These are phyloP conservation scores for Paralagenidium karlingii DNA, from an alignment of 352 stramenopile genomes.

Conservation along the genomic window DNA sequence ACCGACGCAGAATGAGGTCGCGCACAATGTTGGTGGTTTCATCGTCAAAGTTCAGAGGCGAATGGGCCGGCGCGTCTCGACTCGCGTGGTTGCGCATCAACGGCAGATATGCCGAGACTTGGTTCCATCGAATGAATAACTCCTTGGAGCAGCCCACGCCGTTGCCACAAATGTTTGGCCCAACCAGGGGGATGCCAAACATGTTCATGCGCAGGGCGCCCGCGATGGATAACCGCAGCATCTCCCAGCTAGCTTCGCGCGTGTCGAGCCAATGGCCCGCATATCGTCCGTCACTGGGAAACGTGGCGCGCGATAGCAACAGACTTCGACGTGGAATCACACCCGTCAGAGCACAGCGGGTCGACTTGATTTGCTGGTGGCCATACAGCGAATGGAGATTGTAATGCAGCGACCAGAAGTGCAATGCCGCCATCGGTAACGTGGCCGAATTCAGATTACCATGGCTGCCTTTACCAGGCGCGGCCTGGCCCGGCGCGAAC, in stretches of 20 bases:
- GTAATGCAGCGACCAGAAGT: constrained; percentile 67
- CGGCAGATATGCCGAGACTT: constrained; percentile 64
- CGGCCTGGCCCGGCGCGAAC: constrained; percentile 50
- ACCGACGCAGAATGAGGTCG: constrained; percentile 41
- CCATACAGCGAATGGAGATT: constrained; percentile 82
- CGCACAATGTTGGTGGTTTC: constrained; percentile 52
- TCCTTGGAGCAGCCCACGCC: constrained; percentile 30
- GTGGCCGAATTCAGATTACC: constrained; percentile 72
- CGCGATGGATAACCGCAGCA: constrained; percentile 61
- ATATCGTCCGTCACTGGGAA: constrained; percentile 43
- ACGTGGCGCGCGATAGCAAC: constrained; percentile 56
- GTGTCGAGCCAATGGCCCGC: constrained; percentile 46
- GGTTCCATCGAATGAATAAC: constrained; percentile 73
- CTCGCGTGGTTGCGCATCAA: constrained; percentile 67
- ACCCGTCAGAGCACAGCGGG: constrained; percentile 22
- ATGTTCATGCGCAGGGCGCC: constrained; percentile 66
- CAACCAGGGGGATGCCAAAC: constrained; percentile 53
- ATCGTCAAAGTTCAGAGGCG: constrained; percentile 52
- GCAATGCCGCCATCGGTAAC: constrained; percentile 54
- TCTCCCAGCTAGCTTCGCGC: constrained; percentile 58
- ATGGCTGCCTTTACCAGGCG: constrained; percentile 15
- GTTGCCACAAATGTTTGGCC: constrained; percentile 53
- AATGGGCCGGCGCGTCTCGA: constrained; percentile 19
- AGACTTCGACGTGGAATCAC: constrained; percentile 51
- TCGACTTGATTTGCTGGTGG: constrained; percentile 39